Conservation (phyloP, 345 rosid genomes). For the Acer saccharum region DNA sequence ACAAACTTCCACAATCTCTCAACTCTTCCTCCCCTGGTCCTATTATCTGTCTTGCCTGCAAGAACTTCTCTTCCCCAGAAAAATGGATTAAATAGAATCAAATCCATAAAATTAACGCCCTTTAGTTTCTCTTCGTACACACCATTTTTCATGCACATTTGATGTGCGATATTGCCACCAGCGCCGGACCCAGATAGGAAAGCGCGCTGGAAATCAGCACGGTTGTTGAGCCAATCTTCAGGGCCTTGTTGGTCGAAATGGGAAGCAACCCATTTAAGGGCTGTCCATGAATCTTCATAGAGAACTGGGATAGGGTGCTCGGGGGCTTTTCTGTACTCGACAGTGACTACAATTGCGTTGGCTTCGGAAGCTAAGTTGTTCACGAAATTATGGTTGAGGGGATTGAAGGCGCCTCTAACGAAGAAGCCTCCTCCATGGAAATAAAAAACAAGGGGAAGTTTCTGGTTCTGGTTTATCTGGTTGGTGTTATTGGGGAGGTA, state of each 20-base stretch:
- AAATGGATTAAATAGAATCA: conserved; percentile 23
- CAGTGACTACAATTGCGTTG: conserved; percentile 28
- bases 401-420: conserved; percentile 26
- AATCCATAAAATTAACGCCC: conserved; percentile 22
- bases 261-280: conserved; percentile 40
- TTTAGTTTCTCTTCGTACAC: conserved; percentile 8
- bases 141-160: conserved; percentile 29
- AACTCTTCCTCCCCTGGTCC: neutral
- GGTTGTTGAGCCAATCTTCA: conserved; percentile 39
- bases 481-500: conserved; percentile 35
- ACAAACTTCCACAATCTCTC: conserved; percentile 24
- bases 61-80: conserved; percentile 36
- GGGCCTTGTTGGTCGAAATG: conserved; percentile 30
- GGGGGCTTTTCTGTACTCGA: conserved; percentile 19
- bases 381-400: conserved; percentile 33
- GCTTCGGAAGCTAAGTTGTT: conserved; percentile 29
- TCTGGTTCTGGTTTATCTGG: conserved; percentile 7
- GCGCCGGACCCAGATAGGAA: conserved; percentile 47
- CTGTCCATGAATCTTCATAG: conserved; percentile 34
- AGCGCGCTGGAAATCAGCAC: conserved; percentile 28
- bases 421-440: conserved; percentile 42
- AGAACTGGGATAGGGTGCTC: conserved; percentile 23
- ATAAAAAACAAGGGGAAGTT: conserved; percentile 45
- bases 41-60: conserved; percentile 1
- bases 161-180: conserved; percentile 42